These are phyloP conservation scores for Vanilla planifolia DNA, from an alignment of 106 monocot species.

Conservation along the genomic window DNA sequence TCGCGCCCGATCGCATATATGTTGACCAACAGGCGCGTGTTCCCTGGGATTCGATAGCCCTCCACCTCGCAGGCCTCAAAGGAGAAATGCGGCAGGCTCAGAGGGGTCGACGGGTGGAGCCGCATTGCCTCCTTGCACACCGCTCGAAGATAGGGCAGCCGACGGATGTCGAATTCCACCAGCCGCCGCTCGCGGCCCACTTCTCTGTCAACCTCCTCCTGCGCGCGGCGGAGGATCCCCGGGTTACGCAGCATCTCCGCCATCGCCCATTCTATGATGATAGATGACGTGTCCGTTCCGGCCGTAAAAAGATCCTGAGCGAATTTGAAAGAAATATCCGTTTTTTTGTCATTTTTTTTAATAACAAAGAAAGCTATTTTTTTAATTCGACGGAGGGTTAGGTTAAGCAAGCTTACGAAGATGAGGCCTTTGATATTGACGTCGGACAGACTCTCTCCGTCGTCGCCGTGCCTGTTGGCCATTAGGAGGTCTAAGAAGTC, in stretches of 20 bases:
- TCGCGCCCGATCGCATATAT: conserved; percentile 35
- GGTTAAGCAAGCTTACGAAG: conserved; percentile 1
- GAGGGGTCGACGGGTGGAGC: conserved; percentile 29
- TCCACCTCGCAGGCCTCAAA: conserved; percentile 13
- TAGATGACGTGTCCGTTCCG: conserved; percentile 12
- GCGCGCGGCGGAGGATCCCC: neutral
- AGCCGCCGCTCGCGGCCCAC: conserved; percentile 11
- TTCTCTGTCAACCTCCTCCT: conserved; percentile 6
- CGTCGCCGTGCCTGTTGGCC: neutral
- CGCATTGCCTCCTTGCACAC: conserved; percentile 33
- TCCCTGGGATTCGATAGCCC: conserved; percentile 25
- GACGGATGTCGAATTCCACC: conserved; percentile 25
- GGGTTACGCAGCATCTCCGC: conserved; percentile 18
- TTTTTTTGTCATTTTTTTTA: neutral
- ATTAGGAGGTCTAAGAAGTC: conserved; percentile 19
- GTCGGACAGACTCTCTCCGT: neutral
- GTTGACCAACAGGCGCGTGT: conserved; percentile 26
- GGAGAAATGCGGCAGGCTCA: conserved; percentile 26
- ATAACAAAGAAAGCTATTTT: neutral
- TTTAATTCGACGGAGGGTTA: neutral
- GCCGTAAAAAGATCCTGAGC: conserved; percentile 14
- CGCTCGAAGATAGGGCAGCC: conserved; percentile 25
- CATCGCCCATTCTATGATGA: conserved; percentile 20
- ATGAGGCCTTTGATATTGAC: conserved; percentile 12
- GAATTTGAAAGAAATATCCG: neutral